Conservation (phyloP, 345 rosid genomes). For the Aethionema arabicum region DNA sequence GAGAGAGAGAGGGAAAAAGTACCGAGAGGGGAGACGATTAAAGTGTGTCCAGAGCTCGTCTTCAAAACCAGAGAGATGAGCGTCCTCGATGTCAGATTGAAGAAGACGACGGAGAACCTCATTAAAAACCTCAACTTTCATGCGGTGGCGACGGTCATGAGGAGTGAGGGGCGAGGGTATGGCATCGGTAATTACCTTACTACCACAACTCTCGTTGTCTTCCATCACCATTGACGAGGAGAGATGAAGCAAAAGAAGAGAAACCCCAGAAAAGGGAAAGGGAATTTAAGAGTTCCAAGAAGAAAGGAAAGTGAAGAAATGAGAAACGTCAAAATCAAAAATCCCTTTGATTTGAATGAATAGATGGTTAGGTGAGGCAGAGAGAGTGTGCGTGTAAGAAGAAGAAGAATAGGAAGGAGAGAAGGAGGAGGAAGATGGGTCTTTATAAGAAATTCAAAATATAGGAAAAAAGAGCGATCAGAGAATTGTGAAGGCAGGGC, state of each 20-base stretch:
- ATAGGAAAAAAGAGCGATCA: background rate
- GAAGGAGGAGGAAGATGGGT: background rate
- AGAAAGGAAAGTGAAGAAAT: background rate
- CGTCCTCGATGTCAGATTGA: slow-evolving; percentile 48
- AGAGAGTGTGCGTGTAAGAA: background rate
- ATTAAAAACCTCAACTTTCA: slow-evolving; percentile 61
- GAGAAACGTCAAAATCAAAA: background rate
- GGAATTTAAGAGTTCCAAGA: background rate
- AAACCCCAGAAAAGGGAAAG: background rate
- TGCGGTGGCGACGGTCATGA: slow-evolving; percentile 54
- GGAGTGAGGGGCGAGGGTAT: slow-evolving; percentile 40
- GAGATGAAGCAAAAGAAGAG: background rate
- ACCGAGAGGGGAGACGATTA: slow-evolving; percentile 89
- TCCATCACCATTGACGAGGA: slow-evolving; percentile 58
- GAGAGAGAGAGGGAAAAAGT: slow-evolving; percentile 3
- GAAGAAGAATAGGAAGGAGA: background rate
- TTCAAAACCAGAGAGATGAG: slow-evolving; percentile 61
- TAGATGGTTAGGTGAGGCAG: background rate
- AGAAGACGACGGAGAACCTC: slow-evolving; percentile 76
- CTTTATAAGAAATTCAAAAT: slow-evolving; percentile 4
- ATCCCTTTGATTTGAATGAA: slow-evolving; percentile 27
- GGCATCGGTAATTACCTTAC: slow-evolving; percentile 45
- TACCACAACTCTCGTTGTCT: slow-evolving; percentile 65
- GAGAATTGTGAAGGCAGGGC: slow-evolving; percentile 7
- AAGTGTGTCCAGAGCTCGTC: slow-evolving; percentile 94